These are phyloP conservation scores for Kodamaea fungicola DNA, from an alignment of 1,139 yeast species.

Conservation along the genomic window DNA sequence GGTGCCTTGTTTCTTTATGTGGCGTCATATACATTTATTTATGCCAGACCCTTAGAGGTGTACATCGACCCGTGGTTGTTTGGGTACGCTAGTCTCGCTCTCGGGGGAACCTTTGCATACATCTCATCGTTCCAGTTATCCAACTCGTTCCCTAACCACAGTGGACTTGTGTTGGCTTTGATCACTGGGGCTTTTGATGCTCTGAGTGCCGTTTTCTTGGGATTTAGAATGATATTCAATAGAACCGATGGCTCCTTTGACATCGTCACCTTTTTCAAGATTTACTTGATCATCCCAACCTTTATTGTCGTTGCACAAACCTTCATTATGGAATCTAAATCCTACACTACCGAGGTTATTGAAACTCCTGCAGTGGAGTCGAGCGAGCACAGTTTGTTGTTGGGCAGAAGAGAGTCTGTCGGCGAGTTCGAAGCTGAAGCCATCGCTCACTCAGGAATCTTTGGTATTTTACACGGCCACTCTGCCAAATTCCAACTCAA, in stretches of 20 bases:
- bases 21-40: constrained; percentile 38
- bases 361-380: constrained; percentile 21
- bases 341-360: constrained; percentile 32
- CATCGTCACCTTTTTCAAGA: constrained; percentile 30
- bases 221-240: constrained; percentile 32
- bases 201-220: constrained; percentile 43
- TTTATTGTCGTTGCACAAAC: constrained; percentile 40
- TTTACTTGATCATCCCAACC: constrained; percentile 37
- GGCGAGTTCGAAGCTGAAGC: constrained; percentile 41
- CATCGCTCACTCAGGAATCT: constrained; percentile 34
- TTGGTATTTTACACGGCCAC: constrained; percentile 44
- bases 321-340: constrained; percentile 38
- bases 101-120: constrained; percentile 47
- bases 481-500: constrained; percentile 38
- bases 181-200: constrained; percentile 49
- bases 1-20: constrained; percentile 38
- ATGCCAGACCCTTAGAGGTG: constrained; percentile 19
- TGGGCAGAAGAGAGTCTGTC: constrained; percentile 32
- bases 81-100: constrained; percentile 41
- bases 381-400: constrained; percentile 5
- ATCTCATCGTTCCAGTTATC: constrained; percentile 46
- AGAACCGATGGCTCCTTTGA: constrained; percentile 26
- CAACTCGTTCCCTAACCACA: constrained; percentile 39
- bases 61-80: constrained; percentile 38
- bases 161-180: constrained; percentile 42